phyloP scores from a whole-genome alignment of 2,329 filamentous ascomycete species.

The Colletotrichum somersetense region DNA sequence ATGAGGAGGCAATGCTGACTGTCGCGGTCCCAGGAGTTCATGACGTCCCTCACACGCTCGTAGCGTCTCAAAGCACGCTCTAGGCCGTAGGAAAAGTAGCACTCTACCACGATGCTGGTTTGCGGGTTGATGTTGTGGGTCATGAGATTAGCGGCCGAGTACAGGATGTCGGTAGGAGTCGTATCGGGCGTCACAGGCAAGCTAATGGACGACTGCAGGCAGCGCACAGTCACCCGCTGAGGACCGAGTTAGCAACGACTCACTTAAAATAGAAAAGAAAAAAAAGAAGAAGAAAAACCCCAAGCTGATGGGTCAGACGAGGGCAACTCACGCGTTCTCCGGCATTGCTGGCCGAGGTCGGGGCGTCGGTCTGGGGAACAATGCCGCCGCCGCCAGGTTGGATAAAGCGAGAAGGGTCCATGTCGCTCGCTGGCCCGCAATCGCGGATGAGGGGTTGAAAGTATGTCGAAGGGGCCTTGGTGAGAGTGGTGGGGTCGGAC shows the following conservation, averaged over 20 bases:
- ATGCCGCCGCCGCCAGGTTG: slow-evolving; percentile 61
- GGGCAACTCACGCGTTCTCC: slow-evolving; percentile 74
- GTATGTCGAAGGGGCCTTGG: slow-evolving; percentile 32
- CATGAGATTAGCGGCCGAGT: slow-evolving; percentile 73
- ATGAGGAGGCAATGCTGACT: slow-evolving; percentile 81
- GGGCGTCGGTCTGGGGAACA: slow-evolving; percentile 75
- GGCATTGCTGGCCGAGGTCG: slow-evolving; percentile 83
- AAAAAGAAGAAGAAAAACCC: background rate
- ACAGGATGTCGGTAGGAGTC: slow-evolving; percentile 79
- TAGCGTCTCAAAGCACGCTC: slow-evolving; percentile 87
- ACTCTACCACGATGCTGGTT: slow-evolving; percentile 81
- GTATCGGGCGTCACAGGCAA: slow-evolving; percentile 83
- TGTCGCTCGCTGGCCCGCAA: slow-evolving; percentile 30
- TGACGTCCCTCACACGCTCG: slow-evolving; percentile 85
- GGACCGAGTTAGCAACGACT: slow-evolving; percentile 46
- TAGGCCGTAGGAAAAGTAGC: slow-evolving; percentile 80
- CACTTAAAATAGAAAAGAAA: background rate
- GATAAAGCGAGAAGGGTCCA: slow-evolving; percentile 50
- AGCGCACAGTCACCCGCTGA: slow-evolving; percentile 79
- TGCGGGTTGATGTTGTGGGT: slow-evolving; percentile 73
- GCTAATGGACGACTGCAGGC: slow-evolving; percentile 74
- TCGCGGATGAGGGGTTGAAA: slow-evolving; percentile 34
- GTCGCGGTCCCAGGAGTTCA: slow-evolving; percentile 94
- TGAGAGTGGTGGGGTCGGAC: slow-evolving; percentile 49
- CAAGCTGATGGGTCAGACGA: background rate